Percentiles rank a stretch among this genome's conserved stretches.
Evolutionary conservation across 495 filamentous ascomycete genomes (phyloP).

Genomic region (Pseudevernia furfuracea): DNA sequence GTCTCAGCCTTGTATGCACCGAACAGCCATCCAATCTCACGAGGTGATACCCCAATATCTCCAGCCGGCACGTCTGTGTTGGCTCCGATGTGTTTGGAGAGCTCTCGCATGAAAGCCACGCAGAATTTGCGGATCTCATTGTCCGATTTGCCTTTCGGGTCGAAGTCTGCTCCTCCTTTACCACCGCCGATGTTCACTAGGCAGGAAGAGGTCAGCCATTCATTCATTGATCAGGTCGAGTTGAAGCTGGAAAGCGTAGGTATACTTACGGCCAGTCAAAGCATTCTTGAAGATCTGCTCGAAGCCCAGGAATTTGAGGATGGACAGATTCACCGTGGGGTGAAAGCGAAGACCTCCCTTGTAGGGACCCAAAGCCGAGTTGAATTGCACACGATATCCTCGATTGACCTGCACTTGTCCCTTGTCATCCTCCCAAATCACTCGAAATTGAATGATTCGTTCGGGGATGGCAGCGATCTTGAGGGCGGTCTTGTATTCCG

Average conservation of each 20-base stretch:
- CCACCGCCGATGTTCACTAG: slow-evolving; percentile 94
- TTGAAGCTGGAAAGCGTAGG: not conserved
- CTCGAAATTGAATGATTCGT: slow-evolving; percentile 94
- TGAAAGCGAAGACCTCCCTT: slow-evolving; percentile 97
- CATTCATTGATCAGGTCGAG: slow-evolving; percentile 1
- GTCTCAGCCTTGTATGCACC: slow-evolving; percentile 84
- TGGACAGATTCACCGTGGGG: slow-evolving; percentile 91
- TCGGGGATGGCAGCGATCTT: slow-evolving; percentile 85
- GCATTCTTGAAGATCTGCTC: slow-evolving; percentile 99
- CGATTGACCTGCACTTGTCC: slow-evolving; percentile 87
- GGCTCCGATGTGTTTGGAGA: slow-evolving; percentile 91
- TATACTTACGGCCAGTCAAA: slow-evolving; percentile 76
- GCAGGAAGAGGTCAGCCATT: slow-evolving; percentile 20
- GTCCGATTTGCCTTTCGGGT: slow-evolving; percentile 98
- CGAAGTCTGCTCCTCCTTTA: slow-evolving; percentile 98
- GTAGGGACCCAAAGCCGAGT: slow-evolving; percentile 95
- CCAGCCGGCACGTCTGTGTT: slow-evolving; percentile 93
- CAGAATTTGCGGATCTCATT: slow-evolving; percentile 98
- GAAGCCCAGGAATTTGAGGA: slow-evolving; percentile 97
- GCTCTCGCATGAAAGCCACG: slow-evolving; percentile 88
- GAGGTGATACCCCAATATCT: slow-evolving; percentile 84
- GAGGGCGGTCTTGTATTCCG: slow-evolving; percentile 88
- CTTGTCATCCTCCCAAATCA: slow-evolving; percentile 93
- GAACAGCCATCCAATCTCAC: slow-evolving; percentile 92
- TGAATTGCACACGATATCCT: slow-evolving; percentile 97